Percentiles rank a stretch among this genome's conserved stretches.
phyloP scores from a whole-genome alignment of 2,329 filamentous ascomycete species.

The Ophiostoma quercus region DNA sequence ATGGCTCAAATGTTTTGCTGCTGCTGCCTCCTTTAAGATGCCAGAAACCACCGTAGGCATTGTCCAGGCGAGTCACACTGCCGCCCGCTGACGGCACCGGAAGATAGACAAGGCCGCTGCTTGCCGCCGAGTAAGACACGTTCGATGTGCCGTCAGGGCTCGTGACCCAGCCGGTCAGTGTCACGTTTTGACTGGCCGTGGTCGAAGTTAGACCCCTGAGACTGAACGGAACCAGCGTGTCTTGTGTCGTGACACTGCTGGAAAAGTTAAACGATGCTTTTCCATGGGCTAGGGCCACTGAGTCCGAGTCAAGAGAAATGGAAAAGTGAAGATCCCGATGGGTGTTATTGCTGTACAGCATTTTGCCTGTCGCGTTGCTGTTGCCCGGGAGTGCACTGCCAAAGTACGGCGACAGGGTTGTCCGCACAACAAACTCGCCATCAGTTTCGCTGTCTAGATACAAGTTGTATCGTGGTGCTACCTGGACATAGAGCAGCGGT shows the following conservation, averaged over 20 bases:
- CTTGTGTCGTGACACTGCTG: constrained; percentile 29
- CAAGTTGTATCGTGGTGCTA: constrained; percentile 44
- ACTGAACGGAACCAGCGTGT: constrained; percentile 37
- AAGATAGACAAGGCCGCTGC: constrained; percentile 39
- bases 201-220: constrained; percentile 36
- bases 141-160: constrained; percentile 27
- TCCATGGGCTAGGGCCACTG: constrained; percentile 34
- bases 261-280: constrained; percentile 33
- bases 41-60: constrained; percentile 41
- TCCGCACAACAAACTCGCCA: constrained; percentile 43
- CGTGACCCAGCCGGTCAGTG: constrained; percentile 36
- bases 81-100: constrained; percentile 39
- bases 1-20: constrained; percentile 34
- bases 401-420: constrained; percentile 39
- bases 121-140: constrained; percentile 35
- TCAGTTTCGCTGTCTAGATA: constrained; percentile 41
- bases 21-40: constrained; percentile 33
- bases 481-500: constrained; percentile 41
- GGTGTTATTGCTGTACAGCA: constrained; percentile 14
- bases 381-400: constrained; percentile 36
- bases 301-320: constrained; percentile 34
- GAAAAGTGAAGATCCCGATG: constrained; percentile 31
- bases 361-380: neutral
- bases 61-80: constrained; percentile 44
- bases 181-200: constrained; percentile 38